Evolutionary conservation across 805 yeast species (phyloP).

Genomic region (Wickerhamiella bombiphila): DNA sequence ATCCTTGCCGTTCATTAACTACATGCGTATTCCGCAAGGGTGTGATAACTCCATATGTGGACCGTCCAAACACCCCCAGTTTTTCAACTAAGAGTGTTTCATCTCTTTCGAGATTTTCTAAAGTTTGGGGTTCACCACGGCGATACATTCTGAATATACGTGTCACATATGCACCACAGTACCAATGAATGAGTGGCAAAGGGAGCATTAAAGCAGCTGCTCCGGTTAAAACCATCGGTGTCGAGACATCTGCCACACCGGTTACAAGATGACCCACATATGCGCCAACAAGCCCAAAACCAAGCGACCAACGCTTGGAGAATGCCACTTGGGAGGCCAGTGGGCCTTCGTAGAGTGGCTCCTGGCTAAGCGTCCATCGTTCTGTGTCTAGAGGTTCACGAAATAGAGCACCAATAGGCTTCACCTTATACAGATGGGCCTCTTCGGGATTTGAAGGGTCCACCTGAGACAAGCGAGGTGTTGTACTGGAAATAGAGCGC

Average conservation of each 20-base stretch:
- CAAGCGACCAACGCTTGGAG: constrained; percentile 45
- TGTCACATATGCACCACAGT: constrained; percentile 53
- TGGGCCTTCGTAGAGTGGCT: constrained; percentile 53
- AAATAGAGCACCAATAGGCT: constrained; percentile 29
- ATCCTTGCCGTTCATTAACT: constrained; percentile 31
- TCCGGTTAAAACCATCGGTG: constrained; percentile 30
- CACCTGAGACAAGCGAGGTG: constrained; percentile 11
- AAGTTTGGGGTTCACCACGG: constrained; percentile 43
- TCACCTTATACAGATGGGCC: constrained; percentile 26
- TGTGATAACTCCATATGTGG: constrained; percentile 47
- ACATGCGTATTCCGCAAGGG: constrained; percentile 30
- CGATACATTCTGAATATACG: constrained; percentile 59
- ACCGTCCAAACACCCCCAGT: constrained; percentile 51
- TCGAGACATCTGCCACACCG: constrained; percentile 36
- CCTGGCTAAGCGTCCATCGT: constrained; percentile 36
- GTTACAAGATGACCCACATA: constrained; percentile 41
- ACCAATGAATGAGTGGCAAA: constrained; percentile 40
- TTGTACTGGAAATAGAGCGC: too few species aligned
- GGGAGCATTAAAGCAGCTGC: constrained; percentile 36
- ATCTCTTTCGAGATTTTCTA: constrained; percentile 43
- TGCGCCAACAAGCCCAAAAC: constrained; percentile 44
- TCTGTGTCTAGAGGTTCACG: constrained; percentile 36
- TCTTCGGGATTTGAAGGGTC: constrained; percentile 29
- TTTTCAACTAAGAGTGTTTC: constrained; percentile 58
- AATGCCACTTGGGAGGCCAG: constrained; percentile 46